Evolutionary conservation across 441 rosid genomes (phyloP).

Genomic region (Aleurites moluccanus): DNA sequence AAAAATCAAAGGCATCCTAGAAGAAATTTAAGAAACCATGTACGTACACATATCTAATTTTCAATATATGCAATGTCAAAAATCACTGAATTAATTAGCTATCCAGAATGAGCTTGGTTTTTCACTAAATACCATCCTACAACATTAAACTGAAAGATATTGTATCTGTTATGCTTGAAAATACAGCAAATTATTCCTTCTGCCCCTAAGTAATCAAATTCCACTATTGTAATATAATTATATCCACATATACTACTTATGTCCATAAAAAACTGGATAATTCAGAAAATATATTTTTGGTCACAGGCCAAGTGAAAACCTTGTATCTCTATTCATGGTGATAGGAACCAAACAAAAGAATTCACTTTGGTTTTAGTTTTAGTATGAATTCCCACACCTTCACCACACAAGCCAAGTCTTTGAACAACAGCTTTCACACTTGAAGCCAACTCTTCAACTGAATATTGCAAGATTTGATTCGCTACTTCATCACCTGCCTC

Average conservation of each 20-base stretch:
- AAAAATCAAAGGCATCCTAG: neutral
- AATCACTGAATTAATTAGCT: neutral
- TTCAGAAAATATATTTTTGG: neutral
- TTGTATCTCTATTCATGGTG: neutral
- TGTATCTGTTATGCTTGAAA: slow-evolving; percentile 3
- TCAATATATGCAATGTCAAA: neutral
- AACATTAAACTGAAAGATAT: neutral
- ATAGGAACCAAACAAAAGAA: neutral
- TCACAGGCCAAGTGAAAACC: neutral
- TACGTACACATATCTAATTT: neutral
- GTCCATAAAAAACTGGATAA: neutral
- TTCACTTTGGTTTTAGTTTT: too few relatives aligned
- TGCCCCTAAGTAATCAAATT: neutral
- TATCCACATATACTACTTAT: neutral
- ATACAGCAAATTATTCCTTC: neutral
- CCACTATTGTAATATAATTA: neutral
- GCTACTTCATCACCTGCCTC: slow-evolving; percentile 74
- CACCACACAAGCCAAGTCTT: slow-evolving; percentile 59
- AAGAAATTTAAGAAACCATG: neutral
- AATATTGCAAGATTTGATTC: slow-evolving; percentile 51
- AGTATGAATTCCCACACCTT: slow-evolving; percentile 40
- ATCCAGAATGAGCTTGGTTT: neutral
- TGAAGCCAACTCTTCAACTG: slow-evolving; percentile 64
- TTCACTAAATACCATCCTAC: neutral
- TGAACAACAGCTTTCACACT: slow-evolving; percentile 79